A percentile compares a stretch with the other conserved stretches of the same genome.
phyloP scores from a whole-genome alignment of 2,329 filamentous ascomycete genomes.

The Xylaria sp. region DNA sequence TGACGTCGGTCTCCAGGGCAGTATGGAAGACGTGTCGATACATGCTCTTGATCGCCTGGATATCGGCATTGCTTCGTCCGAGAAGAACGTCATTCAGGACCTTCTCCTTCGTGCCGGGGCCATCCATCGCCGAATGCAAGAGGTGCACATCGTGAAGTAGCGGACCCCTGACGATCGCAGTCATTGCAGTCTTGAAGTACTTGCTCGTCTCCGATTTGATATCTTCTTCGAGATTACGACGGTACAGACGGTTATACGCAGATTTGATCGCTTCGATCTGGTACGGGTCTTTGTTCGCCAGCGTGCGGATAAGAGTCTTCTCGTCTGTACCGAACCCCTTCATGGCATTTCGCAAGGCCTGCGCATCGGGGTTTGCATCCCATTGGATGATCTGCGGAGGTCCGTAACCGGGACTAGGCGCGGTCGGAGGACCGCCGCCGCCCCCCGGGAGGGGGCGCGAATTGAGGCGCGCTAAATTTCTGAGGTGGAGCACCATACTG shows the following conservation, averaged over 20 bases:
- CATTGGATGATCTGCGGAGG: constrained; percentile 63
- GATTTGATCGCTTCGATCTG: constrained; percentile 65
- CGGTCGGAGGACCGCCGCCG: constrained; percentile 46
- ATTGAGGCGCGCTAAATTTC: constrained; percentile 28
- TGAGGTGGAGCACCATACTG: constrained; percentile 36
- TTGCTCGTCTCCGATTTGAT: constrained; percentile 71
- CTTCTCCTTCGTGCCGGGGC: constrained; percentile 78
- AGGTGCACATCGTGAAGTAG: constrained; percentile 69
- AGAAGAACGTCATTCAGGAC: constrained; percentile 84
- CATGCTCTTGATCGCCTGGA: constrained; percentile 75
- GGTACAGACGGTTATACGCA: constrained; percentile 60
- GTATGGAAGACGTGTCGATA: constrained; percentile 65
- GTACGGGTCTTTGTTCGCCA: constrained; percentile 70
- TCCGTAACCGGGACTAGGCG: constrained; percentile 69
- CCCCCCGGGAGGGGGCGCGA: constrained; percentile 21
- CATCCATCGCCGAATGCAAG: constrained; percentile 66
- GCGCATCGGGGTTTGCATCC: constrained; percentile 64
- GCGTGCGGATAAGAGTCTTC: constrained; percentile 62
- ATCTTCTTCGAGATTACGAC: constrained; percentile 67
- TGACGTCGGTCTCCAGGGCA: constrained; percentile 66
- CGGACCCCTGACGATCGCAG: constrained; percentile 73
- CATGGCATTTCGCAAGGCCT: constrained; percentile 74
- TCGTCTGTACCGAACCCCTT: constrained; percentile 92
- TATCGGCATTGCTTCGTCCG: constrained; percentile 76
- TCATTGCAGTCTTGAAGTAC: constrained; percentile 68